A percentile compares a stretch with the other conserved stretches of the same genome.
These are phyloP conservation scores for Aegilops umbellulata DNA, from an alignment of 176 grass and related monocot genomes.

Conservation along the genomic window DNA sequence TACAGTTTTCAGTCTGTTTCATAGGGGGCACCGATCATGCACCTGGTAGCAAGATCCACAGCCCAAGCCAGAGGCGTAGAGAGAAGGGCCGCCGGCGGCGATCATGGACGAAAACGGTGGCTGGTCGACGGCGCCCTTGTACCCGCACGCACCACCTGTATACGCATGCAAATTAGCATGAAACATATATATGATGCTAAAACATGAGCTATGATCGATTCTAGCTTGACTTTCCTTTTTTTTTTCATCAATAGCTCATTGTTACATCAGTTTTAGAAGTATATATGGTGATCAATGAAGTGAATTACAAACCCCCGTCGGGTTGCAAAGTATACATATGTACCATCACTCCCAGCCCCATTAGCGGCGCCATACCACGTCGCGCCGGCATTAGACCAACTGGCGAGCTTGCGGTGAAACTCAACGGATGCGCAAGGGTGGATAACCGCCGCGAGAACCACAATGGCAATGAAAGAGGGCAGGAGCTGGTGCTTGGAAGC, in stretches of 20 bases:
- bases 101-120: conserved; percentile 66
- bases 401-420: conserved; percentile 54
- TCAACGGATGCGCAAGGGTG: conserved; percentile 25
- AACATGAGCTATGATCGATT: neutral
- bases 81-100: conserved; percentile 48
- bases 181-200: neutral
- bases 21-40: too few relatives aligned
- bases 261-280: neutral
- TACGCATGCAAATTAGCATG: neutral
- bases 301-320: neutral
- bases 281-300: neutral
- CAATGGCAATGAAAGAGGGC: neutral
- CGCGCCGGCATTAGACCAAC: conserved; percentile 42
- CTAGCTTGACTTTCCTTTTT: neutral
- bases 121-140: conserved; percentile 43
- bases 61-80: conserved; percentile 54
- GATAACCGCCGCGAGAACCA: conserved; percentile 1
- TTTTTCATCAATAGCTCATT: neutral
- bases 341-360: conserved; percentile 82
- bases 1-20: too few relatives aligned
- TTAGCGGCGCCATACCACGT: conserved; percentile 70
- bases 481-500: conserved; percentile 17
- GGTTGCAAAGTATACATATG: neutral
- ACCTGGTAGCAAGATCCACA: conserved; percentile 74
- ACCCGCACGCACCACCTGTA: conserved; percentile 70